Conservation (phyloP, 192 early-diverging fungal species). For the Coemansia sp. region DNA sequence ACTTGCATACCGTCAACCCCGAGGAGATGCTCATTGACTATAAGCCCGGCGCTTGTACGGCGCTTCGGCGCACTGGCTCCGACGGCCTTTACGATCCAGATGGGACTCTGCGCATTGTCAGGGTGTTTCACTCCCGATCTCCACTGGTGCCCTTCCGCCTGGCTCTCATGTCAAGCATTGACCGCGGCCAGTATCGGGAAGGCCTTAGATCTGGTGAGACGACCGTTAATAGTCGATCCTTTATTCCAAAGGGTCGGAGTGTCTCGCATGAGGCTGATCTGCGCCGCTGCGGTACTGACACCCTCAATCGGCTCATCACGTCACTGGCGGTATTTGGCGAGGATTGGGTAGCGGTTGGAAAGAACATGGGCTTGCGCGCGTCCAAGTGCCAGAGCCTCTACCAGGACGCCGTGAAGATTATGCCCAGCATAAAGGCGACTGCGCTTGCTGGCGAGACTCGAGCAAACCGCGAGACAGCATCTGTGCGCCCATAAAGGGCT, state of each 20-base stretch:
- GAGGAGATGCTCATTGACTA: conserved; percentile 8
- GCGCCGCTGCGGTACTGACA: background rate
- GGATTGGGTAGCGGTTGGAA: conserved; percentile 6
- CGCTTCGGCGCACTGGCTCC: conserved; percentile 9
- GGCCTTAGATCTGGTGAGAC: background rate
- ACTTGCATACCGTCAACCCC: conserved; percentile 1
- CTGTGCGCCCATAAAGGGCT: background rate
- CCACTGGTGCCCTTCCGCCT: background rate
- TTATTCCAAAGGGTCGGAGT: background rate
- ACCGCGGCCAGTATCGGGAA: background rate
- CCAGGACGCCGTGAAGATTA: background rate
- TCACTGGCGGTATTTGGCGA: background rate
- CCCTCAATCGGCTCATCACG: background rate
- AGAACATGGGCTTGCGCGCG: conserved; percentile 6
- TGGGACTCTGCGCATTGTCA: background rate
- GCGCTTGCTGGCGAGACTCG: too few species aligned
- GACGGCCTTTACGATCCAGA: conserved; percentile 9
- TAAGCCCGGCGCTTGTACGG: background rate
- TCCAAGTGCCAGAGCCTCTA: background rate
- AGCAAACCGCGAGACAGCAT: too few species aligned
- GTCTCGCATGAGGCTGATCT: background rate
- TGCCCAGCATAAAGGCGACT: conserved; percentile 4
- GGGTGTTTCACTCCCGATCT: background rate
- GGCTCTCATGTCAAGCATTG: background rate
- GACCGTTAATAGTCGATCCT: background rate